These are phyloP conservation scores for Myxozyma neglecta DNA, from an alignment of 805 yeast species.

Conservation along the genomic window DNA sequence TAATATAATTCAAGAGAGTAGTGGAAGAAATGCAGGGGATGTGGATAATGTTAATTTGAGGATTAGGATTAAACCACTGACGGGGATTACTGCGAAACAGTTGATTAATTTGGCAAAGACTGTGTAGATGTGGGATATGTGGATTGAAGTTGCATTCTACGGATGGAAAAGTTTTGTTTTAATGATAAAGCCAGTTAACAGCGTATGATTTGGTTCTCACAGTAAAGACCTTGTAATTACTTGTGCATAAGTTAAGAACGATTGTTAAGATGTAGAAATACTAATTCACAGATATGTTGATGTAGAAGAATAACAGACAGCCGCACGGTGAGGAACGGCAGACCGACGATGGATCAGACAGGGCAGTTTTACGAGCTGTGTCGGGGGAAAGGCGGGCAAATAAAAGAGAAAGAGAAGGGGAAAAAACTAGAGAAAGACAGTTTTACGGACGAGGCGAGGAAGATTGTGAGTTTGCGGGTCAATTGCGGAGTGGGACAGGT, in stretches of 20 bases:
- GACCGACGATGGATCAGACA: slow-evolving; percentile 12
- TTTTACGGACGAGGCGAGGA: slow-evolving; percentile 16
- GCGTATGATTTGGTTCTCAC: too few relatives aligned
- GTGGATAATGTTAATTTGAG: slow-evolving; percentile 48
- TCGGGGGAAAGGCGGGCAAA: neutral
- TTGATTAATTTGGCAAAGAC: slow-evolving; percentile 58
- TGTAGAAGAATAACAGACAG: too few relatives aligned
- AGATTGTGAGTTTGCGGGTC: slow-evolving; percentile 21
- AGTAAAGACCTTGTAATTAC: too few relatives aligned
- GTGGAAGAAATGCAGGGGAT: slow-evolving; percentile 43
- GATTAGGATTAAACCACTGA: slow-evolving; percentile 69
- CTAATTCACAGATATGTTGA: too few relatives aligned
- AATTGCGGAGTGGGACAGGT: too few relatives aligned
- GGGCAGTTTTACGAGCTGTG: slow-evolving; percentile 16
- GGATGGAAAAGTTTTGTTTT: neutral
- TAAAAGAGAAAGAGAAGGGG: neutral
- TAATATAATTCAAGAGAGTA: slow-evolving; percentile 60
- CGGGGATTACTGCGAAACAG: slow-evolving; percentile 72
- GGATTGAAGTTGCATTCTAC: neutral
- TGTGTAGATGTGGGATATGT: neutral
- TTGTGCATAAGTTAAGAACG: too few relatives aligned
- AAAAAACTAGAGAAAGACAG: neutral
- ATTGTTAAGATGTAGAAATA: too few relatives aligned
- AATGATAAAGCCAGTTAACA: too few relatives aligned
- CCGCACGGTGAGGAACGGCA: too few relatives aligned